Evolutionary conservation across 495 filamentous ascomycete genomes (phyloP), one percentile per base, ranked within the genome.

Genomic region (Aspergillus cavernicola): DNA sequence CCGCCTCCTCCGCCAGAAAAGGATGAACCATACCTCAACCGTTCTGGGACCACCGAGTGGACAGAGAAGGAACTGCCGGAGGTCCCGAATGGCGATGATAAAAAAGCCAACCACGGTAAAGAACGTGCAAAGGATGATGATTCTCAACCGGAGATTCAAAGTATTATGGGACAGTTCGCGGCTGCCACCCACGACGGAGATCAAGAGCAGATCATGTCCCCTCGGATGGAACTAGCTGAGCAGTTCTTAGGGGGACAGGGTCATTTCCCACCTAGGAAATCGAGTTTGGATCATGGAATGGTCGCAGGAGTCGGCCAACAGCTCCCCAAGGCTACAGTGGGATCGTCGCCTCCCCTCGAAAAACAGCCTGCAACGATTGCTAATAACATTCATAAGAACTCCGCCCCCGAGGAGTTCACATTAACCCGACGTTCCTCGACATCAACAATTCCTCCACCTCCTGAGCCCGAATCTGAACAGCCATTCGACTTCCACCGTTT

Each of bases 401-500:
- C 59, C 18, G 50, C 53, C 7, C 52, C 58, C 6, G 66, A 68
- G 6, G 66, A 70, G 41, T 80, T 84, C 5, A 78, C 58, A 18
- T 56, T 62, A 57, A 68, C 58, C n/a, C 69, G 71, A 50, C 83
- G 87, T 47, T 67, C 70, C 35, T 75, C 72, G 19, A 63, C 68
- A 12, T 75, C 72, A 8, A 70, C 72, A 6, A 51, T 68, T 28
- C 86, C 85, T 19, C 92, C 91, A 2, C 85, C 85, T 20, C 95
- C 95, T 5, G 91, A 95, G 54, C 91, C 90, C 0, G 92, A 97
- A 64, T 84, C 90, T 19, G 80, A 89, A 47, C 80, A 96, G 39
- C 89, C 93, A 1, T 99, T 99, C 65, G 93, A 99, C 71, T 99
- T 99, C 63, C 95, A 97, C 69, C 82, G 93, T 6, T 99, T 99